phyloP scores from a whole-genome alignment of 306 rosid species.

The Dalbergia cultrata region DNA sequence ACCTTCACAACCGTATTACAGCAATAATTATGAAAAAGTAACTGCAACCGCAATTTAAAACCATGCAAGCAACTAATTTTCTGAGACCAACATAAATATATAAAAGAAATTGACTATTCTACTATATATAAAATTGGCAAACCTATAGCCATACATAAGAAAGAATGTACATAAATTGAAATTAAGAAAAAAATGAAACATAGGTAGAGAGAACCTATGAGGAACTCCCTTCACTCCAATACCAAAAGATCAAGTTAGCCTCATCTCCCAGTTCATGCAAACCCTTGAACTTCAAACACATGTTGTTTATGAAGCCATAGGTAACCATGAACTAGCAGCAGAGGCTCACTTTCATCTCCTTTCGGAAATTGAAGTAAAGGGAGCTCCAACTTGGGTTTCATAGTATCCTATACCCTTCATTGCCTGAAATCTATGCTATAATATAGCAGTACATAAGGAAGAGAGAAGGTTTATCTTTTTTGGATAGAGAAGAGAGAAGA shows the following conservation, averaged over 20 bases:
- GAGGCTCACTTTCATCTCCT: slow-evolving; percentile 51
- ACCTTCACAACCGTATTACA: too few relatives aligned
- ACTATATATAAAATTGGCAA: too few relatives aligned
- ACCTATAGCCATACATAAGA: background rate
- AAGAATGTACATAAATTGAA: too few relatives aligned
- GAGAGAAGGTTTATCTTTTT: background rate
- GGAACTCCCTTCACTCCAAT: slow-evolving; percentile 88
- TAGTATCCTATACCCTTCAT: background rate
- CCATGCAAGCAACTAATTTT: too few relatives aligned
- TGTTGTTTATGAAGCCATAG: slow-evolving; percentile 41
- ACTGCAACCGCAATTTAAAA: too few relatives aligned
- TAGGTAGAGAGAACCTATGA: background rate
- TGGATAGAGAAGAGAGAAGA: too few relatives aligned
- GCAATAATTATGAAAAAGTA: too few relatives aligned
- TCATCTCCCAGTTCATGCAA: slow-evolving; percentile 66
- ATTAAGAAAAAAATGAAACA: too few relatives aligned
- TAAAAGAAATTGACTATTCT: too few relatives aligned
- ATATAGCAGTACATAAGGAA: background rate
- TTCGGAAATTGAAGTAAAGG: slow-evolving; percentile 53
- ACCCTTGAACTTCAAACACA: slow-evolving; percentile 44
- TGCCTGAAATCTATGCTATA: background rate
- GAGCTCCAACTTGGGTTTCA: slow-evolving; percentile 48
- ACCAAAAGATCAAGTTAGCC: slow-evolving; percentile 63
- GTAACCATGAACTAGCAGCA: slow-evolving; percentile 72
- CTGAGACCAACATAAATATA: too few relatives aligned